Percentiles rank a stretch among this genome's conserved stretches.
These are phyloP conservation scores for Leccinum imitatum DNA, from an alignment of 768 basidiomycete species.

Conservation along the genomic window DNA sequence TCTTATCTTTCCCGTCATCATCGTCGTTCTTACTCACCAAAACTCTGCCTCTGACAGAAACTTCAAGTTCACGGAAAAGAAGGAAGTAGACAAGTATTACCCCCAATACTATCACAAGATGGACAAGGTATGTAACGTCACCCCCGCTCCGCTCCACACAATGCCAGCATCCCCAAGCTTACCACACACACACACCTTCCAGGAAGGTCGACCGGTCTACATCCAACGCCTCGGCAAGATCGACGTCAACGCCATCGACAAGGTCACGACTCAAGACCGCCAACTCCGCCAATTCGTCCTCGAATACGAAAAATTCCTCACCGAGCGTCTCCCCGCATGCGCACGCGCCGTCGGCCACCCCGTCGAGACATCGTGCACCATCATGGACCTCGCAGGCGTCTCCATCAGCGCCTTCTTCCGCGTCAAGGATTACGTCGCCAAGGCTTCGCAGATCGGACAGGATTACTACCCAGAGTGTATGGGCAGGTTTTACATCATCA, in stretches of 20 bases:
- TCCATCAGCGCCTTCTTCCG: slow-evolving; percentile 77
- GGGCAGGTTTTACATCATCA: slow-evolving; percentile 99
- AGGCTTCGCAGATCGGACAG: slow-evolving; percentile 78
- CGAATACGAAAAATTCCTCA: slow-evolving; percentile 91
- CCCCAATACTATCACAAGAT: slow-evolving; percentile 96
- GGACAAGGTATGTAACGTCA: slow-evolving; percentile 64
- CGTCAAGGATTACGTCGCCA: slow-evolving; percentile 88
- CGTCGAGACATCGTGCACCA: slow-evolving; percentile 96
- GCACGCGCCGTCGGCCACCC: slow-evolving; percentile 72
- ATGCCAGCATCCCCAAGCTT: background rate
- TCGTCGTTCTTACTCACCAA: background rate
- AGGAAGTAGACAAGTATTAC: slow-evolving; percentile 86
- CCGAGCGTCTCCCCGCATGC: slow-evolving; percentile 78
- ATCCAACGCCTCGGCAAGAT: slow-evolving; percentile 90
- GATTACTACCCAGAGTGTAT: slow-evolving; percentile 91
- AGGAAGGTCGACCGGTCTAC: slow-evolving; percentile 96
- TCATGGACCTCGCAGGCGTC: slow-evolving; percentile 83
- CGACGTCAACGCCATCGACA: slow-evolving; percentile 82
- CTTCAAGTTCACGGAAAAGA: slow-evolving; percentile 85
- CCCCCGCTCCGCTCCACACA: background rate
- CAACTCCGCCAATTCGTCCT: slow-evolving; percentile 84
- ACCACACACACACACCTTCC: background rate
- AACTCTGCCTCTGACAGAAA: slow-evolving; percentile 43
- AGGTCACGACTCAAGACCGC: slow-evolving; percentile 80
- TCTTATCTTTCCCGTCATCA: background rate